Evolutionary conservation across 1,284 basidiomycete species (phyloP), one percentile per base, ranked within the genome.

Genomic region (Flammula alnicola): DNA sequence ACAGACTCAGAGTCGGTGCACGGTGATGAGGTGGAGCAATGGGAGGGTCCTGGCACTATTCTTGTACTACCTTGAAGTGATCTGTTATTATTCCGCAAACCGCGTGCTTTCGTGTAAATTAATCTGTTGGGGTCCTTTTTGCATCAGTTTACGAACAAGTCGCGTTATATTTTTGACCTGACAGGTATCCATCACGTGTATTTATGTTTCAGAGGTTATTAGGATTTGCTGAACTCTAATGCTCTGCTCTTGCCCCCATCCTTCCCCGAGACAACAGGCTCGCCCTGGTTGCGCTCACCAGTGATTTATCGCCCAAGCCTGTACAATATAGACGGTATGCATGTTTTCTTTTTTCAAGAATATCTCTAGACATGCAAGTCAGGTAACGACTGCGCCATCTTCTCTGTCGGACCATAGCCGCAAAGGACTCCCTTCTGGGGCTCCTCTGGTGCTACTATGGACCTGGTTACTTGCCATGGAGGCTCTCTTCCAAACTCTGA

Each of bases 21-120:
- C 23, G 50, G 46, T 25, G 51, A 44, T 33, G 57, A 54, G 26
- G 63, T 63, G 17, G 53, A 47, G n/a, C n/a, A n/a, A n/a, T n/a
- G 22, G 41, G 53, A 49, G 29, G 45, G 49, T 9, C 27, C 38
- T 23, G 49, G 37, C 31, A 67, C 62, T n/a, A 63, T 71, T 39
- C 64, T 71, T 52, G 68, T 71, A 33, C 56, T 70, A 44, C 63
- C 67, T 16, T 60, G 30, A 32, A 49, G 8, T 20, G 12, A 12
- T 6, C 22, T 22, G 11, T 14, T 32, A 22, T 12, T 23, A 14
- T 4, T 30, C 5, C 17, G 26, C n/a, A n/a, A n/a, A n/a, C n/a
- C n/a, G n/a, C n/a, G 27, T 44, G 23, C 31, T 46, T 26, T 40
- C 29, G 25, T 19, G 7, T 16, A 37, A 44, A 35, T 19, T 16